Percentiles rank a stretch among this genome's conserved stretches.
Conservation (phyloP, 2,329 filamentous ascomycete species). For the Ceratocystis lukuohia region DNA sequence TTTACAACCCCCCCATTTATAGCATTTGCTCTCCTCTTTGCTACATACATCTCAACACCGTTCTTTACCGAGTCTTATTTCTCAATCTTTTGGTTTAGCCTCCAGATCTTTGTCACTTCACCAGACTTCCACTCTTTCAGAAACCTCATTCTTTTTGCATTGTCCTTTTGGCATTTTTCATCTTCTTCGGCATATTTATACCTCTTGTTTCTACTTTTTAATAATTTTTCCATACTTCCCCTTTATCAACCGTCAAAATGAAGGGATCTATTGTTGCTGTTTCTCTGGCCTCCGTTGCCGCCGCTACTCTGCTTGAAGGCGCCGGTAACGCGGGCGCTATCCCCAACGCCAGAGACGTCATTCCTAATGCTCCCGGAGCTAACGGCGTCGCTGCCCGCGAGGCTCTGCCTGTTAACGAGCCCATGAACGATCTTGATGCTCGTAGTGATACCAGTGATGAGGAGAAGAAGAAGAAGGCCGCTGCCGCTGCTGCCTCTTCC, state of each 20-base stretch:
- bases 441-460: not conserved
- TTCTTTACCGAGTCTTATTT: slow-evolving; percentile 17
- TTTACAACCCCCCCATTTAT: not conserved
- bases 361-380: not conserved
- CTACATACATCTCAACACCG: slow-evolving; percentile 7
- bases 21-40: not conserved
- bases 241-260: slow-evolving; percentile 10
- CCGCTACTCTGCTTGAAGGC: slow-evolving; percentile 12
- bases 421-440: not conserved
- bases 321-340: slow-evolving; percentile 7
- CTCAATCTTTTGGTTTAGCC: slow-evolving; percentile 9
- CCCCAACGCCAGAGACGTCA: not conserved
- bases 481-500: not conserved
- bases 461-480: slow-evolving; percentile 2
- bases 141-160: slow-evolving; percentile 12
- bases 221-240: not conserved
- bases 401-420: not conserved
- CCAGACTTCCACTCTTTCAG: slow-evolving; percentile 11
- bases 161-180: not conserved
- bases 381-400: slow-evolving; percentile 10
- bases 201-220: slow-evolving; percentile 9
- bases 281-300: slow-evolving; percentile 19
- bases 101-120: slow-evolving; percentile 7
- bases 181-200: slow-evolving; percentile 9
- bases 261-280: slow-evolving; percentile 19